Percentiles rank a stretch among this genome's conserved stretches.
Conservation (phyloP, 2,329 filamentous ascomycete genomes). For the Scytalidium sp. region DNA sequence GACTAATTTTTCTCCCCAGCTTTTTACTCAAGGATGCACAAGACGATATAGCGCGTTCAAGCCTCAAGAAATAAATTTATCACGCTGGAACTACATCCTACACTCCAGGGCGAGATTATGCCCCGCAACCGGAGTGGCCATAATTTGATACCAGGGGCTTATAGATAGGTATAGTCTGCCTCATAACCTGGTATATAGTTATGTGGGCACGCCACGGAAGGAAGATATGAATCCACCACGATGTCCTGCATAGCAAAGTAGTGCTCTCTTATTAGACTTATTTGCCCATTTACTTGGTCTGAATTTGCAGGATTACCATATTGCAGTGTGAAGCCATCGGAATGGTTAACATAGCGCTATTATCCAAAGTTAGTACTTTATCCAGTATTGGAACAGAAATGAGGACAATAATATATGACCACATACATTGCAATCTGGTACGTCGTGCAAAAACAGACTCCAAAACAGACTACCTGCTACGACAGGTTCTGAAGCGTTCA, state of each 20-base stretch:
- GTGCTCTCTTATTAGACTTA: conserved; percentile 41
- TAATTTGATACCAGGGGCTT: too few species aligned
- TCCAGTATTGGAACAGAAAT: background rate
- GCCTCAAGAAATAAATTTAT: conserved; percentile 63
- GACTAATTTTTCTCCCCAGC: conserved; percentile 40
- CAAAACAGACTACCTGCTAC: conserved; percentile 42
- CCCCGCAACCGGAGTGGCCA: too few species aligned
- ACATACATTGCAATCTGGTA: conserved; percentile 39
- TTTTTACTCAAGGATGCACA: conserved; percentile 84
- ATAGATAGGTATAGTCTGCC: conserved; percentile 12
- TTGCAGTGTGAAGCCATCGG: conserved; percentile 42
- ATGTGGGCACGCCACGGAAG: conserved; percentile 36
- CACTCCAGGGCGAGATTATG: too few species aligned
- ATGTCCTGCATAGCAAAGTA: conserved; percentile 38
- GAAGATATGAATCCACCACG: conserved; percentile 30
- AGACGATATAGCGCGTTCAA: conserved; percentile 72
- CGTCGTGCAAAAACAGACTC: conserved; percentile 43
- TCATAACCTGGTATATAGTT: conserved; percentile 21
- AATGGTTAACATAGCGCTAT: conserved; percentile 40
- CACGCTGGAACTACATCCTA: background rate
- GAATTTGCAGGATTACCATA: conserved; percentile 42
- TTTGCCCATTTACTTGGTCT: conserved; percentile 32
- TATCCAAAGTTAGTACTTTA: conserved; percentile 1
- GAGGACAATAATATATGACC: background rate
- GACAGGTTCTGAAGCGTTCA: conserved; percentile 18